Evolutionary conservation across 352 stramenopile genomes (phyloP).

Genomic region (Phytophthora pluvialis): DNA sequence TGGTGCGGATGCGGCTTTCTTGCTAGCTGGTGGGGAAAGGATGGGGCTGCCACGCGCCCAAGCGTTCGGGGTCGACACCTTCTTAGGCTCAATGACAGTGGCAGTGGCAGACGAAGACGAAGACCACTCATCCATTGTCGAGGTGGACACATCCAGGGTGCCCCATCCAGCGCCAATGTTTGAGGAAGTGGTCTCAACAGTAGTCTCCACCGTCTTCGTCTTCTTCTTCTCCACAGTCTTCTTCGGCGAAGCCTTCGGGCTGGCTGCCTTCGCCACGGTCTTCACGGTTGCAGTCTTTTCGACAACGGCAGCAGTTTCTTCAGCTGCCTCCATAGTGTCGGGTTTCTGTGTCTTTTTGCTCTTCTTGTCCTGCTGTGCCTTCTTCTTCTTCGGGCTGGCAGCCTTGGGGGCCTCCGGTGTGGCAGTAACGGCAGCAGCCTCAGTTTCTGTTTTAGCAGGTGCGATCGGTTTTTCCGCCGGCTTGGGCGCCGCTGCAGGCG

Average conservation of each 20-base stretch:
- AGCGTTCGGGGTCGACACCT: conserved; percentile 61
- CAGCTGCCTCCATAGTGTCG: conserved; percentile 13
- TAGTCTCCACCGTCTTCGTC: conserved; percentile 52
- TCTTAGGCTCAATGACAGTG: conserved; percentile 55
- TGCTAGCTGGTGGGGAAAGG: conserved; percentile 42
- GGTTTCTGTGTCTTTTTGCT: conserved; percentile 43
- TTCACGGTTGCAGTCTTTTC: conserved; percentile 35
- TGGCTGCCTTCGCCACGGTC: conserved; percentile 38
- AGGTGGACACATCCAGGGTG: conserved; percentile 67
- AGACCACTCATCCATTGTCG: conserved; percentile 73
- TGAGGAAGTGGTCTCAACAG: conserved; percentile 34
- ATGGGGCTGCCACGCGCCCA: conserved; percentile 71
- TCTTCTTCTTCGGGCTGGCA: conserved; percentile 62
- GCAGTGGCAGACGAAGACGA: conserved; percentile 37
- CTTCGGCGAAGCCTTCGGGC: conserved; percentile 43
- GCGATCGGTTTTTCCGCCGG: conserved; percentile 12
- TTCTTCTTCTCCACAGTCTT: conserved; percentile 46
- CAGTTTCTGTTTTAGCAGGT: conserved; percentile 20
- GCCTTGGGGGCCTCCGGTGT: conserved; percentile 22
- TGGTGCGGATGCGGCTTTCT: conserved; percentile 17
- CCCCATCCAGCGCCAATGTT: conserved; percentile 67
- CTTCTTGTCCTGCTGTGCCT: conserved; percentile 50
- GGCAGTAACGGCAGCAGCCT: conserved; percentile 9
- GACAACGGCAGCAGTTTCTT: conserved; percentile 23
- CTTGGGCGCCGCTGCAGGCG: conserved; percentile 12